These are phyloP conservation scores for Fistulina hepatica DNA, from an alignment of 1,284 basidiomycete genomes.

Conservation along the genomic window DNA sequence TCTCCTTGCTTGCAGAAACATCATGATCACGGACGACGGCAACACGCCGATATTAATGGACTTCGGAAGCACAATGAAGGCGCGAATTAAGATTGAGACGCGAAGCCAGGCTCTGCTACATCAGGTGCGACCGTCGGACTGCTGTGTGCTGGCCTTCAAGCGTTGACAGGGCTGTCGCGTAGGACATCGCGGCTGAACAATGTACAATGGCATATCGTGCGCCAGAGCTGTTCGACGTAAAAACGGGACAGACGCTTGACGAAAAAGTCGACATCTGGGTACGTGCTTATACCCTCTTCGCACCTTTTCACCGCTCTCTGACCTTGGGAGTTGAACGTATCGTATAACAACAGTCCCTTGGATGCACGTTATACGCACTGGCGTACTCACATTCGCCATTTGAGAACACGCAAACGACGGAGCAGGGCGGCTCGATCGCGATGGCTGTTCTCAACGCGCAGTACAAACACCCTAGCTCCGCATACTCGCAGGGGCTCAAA, in stretches of 20 bases:
- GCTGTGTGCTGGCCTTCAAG: not conserved
- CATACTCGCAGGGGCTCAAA: slow-evolving; percentile 73
- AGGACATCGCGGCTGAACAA: slow-evolving; percentile 92
- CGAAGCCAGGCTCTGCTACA: slow-evolving; percentile 81
- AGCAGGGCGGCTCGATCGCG: slow-evolving; percentile 84
- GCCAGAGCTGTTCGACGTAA: slow-evolving; percentile 92
- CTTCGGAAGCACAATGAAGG: slow-evolving; percentile 84
- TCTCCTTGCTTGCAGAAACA: slow-evolving; percentile 47
- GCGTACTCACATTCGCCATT: slow-evolving; percentile 92
- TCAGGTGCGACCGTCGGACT: slow-evolving; percentile 38
- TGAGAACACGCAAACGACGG: slow-evolving; percentile 78
- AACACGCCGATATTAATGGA: slow-evolving; percentile 90
- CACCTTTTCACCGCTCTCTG: slow-evolving; percentile 3
- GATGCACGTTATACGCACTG: slow-evolving; percentile 84
- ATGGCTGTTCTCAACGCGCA: slow-evolving; percentile 91
- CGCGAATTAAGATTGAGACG: slow-evolving; percentile 67
- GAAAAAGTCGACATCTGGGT: slow-evolving; percentile 97
- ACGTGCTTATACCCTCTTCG: slow-evolving; percentile 19
- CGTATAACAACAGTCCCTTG: slow-evolving; percentile 56
- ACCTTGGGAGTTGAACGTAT: slow-evolving; percentile 6
- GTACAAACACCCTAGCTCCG: slow-evolving; percentile 76
- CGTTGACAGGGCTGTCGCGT: too few species aligned
- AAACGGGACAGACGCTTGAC: slow-evolving; percentile 77
- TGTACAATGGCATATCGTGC: slow-evolving; percentile 95
- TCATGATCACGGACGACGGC: slow-evolving; percentile 93